Base-by-base conservation (phyloP, 169 alveolate species). In the Toxoplasma gondii region DNA sequence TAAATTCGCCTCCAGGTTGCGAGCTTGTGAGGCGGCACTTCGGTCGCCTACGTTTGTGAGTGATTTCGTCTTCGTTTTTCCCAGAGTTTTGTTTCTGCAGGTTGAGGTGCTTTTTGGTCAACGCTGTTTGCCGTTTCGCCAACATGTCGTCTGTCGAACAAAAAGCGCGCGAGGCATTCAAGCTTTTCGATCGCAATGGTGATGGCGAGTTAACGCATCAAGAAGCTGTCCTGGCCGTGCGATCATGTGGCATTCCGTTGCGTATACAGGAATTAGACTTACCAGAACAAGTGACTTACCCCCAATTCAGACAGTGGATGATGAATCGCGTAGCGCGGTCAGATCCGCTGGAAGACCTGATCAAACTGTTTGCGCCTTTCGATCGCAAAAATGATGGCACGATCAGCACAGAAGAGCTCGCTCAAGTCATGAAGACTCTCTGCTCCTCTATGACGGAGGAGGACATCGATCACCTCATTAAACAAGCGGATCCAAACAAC, bases 371-470 rank as follows among this genome's bases (percentile, higher is more conserved):
- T 39, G 69, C 67, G 78, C 70, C 38, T n/a, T 84, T 93, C 64
- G 95, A 93, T 67, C 91, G 93, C 22, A 87, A 69, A 67, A 58
- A 81, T 2, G 93, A 84, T 53, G 95, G 95, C 91, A 86, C 95
- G 19, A 44, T 93, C 53, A 31, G 82, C 41, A 54, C 92, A 24
- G 83, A 84, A 34, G 95, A 93, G 64, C 91, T 93, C 54, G 70
- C 39, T 64, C 93, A 93, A 74, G 95, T 93, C 31, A 83, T 93
- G 58, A 93, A 93, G 36, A 49, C 93, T 31, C 41, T 93, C 9
- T 87, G 84, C 27, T 54, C 58, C 67, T 31, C 81, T 24, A 83
- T 93, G 81, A 69, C 88, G 54, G 95, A 93, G 86, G 91, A 83
- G n/a, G 93, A 93, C 80, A 80, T 83, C 64, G 82, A 93, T 36